Base-by-base conservation (phyloP, 225 moss, liverwort and hornwort species). In the Bryoerythrophyllum caledonicum region DNA sequence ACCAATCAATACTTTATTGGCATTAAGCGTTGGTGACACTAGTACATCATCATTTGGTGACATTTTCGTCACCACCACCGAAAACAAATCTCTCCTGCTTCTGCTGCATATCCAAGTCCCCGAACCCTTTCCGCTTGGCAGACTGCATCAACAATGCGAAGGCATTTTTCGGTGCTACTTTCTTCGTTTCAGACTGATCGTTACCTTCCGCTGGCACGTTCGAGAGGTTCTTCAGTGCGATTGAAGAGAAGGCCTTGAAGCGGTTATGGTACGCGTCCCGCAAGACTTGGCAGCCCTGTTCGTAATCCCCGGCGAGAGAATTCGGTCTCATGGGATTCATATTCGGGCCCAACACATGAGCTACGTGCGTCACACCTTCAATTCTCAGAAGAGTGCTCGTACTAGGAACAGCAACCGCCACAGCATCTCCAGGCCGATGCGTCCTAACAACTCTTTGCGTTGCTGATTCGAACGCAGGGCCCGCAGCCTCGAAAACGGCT, bases 311-410 rank as follows among this genome's bases (percentile, higher is more conserved):
- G 76, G 83, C 78, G 53, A 97, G 5, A 3, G 79, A 86, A 75
- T 68, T 94, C 17, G 96, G 96, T 79, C 91, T 85, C 73, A 87
- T 80, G 5, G 91, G 90, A 71, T 97, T 97, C 96, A 97, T 85
- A 76, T 96, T 94, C 67, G 96, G 96, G 54, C 94, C 94, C 60
- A 96, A 84, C 41, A 96, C 94, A 78, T 96, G 96, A 75, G 94
- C 90, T 70, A 96, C 91, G 80, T 96, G 90, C 15, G 92, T 89
- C 46, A 94, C 96, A 76, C 96, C 94, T 85, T 96, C 92, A 57
- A 56, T 27, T 71, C 63, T 87, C 63, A 69, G 67, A 16, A 97
- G 76, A 20, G 83, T 88, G 40, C 66, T 87, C 63, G 90, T 73
- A 61, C 77, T 59, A 65, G 94, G 84, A 34, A 96, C 74, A 64